Evolutionary conservation across 345 rosid genomes (phyloP).

Genomic region (Euphorbia pulcherrima): DNA sequence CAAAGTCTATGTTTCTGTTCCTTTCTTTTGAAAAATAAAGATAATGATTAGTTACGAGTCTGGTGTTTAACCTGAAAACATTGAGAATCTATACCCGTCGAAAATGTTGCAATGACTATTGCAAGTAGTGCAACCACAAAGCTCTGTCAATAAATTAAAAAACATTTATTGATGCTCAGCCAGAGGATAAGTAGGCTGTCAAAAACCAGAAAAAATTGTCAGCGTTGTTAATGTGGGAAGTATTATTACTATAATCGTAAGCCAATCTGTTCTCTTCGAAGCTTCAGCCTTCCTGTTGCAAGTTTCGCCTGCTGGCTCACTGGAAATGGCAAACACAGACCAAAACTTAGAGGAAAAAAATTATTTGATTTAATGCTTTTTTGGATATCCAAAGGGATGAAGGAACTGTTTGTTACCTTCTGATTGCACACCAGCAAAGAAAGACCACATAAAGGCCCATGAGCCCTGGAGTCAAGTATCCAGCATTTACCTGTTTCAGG

Average conservation of each 20-base stretch:
- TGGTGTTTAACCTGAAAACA: conserved; percentile 90
- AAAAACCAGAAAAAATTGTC: too few relatives aligned
- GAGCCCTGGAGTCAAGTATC: conserved; percentile 83
- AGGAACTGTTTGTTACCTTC: conserved; percentile 63
- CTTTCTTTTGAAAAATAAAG: conserved; percentile 3
- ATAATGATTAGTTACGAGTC: background rate
- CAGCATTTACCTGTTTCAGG: conserved; percentile 59
- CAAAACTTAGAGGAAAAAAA: background rate
- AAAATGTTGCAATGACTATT: conserved; percentile 90
- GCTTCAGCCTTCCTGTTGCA: conserved; percentile 85
- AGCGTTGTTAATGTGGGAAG: too few relatives aligned
- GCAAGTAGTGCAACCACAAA: conserved; percentile 77
- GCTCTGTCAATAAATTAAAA: conserved; percentile 47
- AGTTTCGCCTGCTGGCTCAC: conserved; percentile 88
- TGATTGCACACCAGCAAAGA: conserved; percentile 93
- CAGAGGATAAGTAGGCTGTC: background rate
- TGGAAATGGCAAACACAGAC: conserved; percentile 30
- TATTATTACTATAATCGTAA: conserved; percentile 84
- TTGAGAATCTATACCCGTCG: conserved; percentile 90
- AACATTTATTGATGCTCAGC: background rate
- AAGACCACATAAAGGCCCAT: conserved; percentile 93
- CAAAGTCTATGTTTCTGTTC: background rate
- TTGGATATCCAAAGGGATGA: conserved; percentile 1
- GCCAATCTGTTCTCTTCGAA: conserved; percentile 86
- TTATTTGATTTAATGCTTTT: background rate